Base-by-base conservation (phyloP, 768 basidiomycete genomes). In the Multifurca ochricompacta region DNA sequence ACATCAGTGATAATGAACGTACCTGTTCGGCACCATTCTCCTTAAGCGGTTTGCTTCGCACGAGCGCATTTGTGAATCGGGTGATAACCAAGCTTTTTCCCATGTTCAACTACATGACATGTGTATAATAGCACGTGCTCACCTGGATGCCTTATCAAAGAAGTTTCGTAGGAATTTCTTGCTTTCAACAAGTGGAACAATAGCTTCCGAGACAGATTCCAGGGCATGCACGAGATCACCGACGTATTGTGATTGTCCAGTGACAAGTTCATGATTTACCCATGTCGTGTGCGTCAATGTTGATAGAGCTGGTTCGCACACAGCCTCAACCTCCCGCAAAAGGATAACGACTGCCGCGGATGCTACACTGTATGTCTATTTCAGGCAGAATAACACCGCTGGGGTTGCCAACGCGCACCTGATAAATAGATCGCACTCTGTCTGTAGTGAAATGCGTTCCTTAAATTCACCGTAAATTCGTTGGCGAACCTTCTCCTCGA, bases 1-100 rank as follows among this genome's bases (percentile, higher is more conserved):
- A 42, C 27, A 52, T 46, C 48, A 46, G 10, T 18, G 34, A 47
- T 39, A 18, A 35, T 70, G 42, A 46, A 87, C 89, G 40, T 48
- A 93, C 94, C 79, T 98, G 95, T 69, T 99, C 95, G 4, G 95
- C 95, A 6, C 95, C 94, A 31, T 88, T 87, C 68, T 95, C 92
- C 65, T 84, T 82, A 61, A 99, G 70, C 4, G 96, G 96, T 37
- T 93, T 75, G 66, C 92, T 94, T 68, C 83, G 84, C 18, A 98
- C 92, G 31, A 97, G 74, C 0, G 87, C 79, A 62, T 89, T 87
- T 0, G 91, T 96, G 63, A 98, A 97, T 53, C 88, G 87, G 31
- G 83, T 81, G 35, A 97, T 71, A 31, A 97, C 71, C 34, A 95
- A 73, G 45, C 93, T 95, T 59, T 11, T 34, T 9, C 21, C 9